Evolutionary conservation across 306 rosid species (phyloP).

Genomic region (Quercus dentata): DNA sequence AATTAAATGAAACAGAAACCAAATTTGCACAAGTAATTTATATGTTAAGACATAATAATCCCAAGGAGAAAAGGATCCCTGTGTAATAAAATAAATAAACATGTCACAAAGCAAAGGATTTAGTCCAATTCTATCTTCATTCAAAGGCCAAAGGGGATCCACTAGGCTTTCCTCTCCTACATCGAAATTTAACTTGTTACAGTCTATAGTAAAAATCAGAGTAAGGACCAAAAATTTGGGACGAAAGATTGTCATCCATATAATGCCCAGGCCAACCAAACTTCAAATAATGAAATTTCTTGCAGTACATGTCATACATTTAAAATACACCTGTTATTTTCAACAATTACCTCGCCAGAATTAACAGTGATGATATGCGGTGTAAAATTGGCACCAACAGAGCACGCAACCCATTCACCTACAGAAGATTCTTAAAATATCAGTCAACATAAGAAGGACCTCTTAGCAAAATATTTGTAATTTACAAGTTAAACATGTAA

Average conservation of each 20-base stretch:
- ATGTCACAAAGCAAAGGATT: not conserved
- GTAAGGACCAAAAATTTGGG: not conserved
- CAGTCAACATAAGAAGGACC: not conserved
- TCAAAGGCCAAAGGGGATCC: not conserved
- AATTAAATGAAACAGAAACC: not conserved
- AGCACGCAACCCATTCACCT: constrained; percentile 92
- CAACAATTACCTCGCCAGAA: constrained; percentile 74
- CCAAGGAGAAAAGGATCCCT: not conserved
- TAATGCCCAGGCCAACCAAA: constrained; percentile 3
- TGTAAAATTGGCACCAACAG: constrained; percentile 89
- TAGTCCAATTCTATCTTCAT: not conserved
- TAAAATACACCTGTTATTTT: not conserved
- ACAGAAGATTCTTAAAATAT: constrained; percentile 9
- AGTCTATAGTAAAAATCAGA: constrained; percentile 7
- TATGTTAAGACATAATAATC: not conserved
- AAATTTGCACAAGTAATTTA: not conserved
- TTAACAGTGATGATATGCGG: constrained; percentile 92
- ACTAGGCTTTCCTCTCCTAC: not conserved
- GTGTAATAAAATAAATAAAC: not conserved
- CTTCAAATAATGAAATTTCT: not conserved
- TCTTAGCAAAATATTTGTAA: not conserved
- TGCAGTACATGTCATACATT: not conserved
- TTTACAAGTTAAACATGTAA: not conserved
- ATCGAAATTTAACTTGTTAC: not conserved
- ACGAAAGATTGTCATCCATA: not conserved